Evolutionary conservation across 2,329 filamentous ascomycete genomes (phyloP), one percentile per base, ranked within the genome.

Genomic region (Monosporascus ibericus): DNA sequence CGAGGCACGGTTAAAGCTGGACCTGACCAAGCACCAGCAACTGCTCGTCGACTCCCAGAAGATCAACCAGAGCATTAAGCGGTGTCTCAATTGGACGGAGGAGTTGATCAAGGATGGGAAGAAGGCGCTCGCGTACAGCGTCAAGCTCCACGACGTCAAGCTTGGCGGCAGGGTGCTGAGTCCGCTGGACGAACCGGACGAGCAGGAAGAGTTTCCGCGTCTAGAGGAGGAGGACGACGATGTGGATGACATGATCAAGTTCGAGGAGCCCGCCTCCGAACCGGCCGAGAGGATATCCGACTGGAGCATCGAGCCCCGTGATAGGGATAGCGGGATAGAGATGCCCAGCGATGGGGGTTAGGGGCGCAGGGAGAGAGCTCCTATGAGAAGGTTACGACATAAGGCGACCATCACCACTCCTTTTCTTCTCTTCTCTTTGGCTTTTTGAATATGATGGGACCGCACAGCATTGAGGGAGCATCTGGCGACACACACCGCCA

Each of bases 61-160:
- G 73, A 91, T 97, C 77, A 97, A 96, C 66, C 89, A 95, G 68
- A 95, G 89, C 67, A 80, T 99, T 46, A 95, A 90, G 68, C 81
- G 90, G 47, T 99, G 94, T 68, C 78, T 96, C 36, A 85, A 85
- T 59, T 92, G 90, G 81, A 95, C 92, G 0, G 92, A 99, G 65
- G 86, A 88, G 57, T 79, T 99, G 44, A 96, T 99, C 67, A 86
- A 82, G 48, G 91, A 96, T 61, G 94, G 88, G 6, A 88, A 85
- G 64, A 92, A 90, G 65, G 94, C 94, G 0, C 78, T 99, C 2
- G 86, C 87, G 47, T 96, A 96, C 66, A 79, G 82, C 53, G 89
- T 96, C 25, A 80, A 81, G 30, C 81, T 88, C 8, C 88, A 84
- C 58, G 92, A 97, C 63, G 78, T 95, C 36, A 82, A 88, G 61